Base-by-base conservation (phyloP, 2,329 filamentous ascomycete species). In the Ceratocystis eucalypticola region DNA sequence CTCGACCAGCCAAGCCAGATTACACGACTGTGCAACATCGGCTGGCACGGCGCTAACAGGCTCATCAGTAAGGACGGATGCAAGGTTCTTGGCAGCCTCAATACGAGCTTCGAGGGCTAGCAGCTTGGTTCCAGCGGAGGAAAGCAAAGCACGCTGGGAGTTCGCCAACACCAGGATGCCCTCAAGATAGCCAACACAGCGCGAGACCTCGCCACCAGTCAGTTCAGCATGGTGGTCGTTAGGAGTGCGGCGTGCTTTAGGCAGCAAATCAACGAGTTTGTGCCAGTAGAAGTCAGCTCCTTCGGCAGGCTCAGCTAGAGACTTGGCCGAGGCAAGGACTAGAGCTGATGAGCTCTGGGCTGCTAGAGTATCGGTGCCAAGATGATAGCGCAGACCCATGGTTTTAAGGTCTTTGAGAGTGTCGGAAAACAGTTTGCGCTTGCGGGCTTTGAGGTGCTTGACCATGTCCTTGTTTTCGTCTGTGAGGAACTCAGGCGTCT, bases 361-460 rank as follows among this genome's bases (percentile, higher is more conserved):
- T 48, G 82, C 81, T 20, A 97, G 79, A 55, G 87, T 80, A 72
- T 89, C 85, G 15, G 85, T 86, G 70, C 88, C 85, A 17, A 96
- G 79, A 72, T 96, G 96, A 64, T 87, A 85, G 71, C 87, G 88
- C 71, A 99, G 84, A 3, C 94, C 94, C 93, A 99, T 97, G 67
- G 87, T 84, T 45, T 91, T 85, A 33, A 96, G 78, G 25, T 86
- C 84, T 72, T 89, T 92, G 69, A 99, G 78, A 0, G 89, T 92
- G 71, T 97, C 93, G 0, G 91, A 89, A 71, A 96, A 94, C 15
- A 97, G 82, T 71, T 91, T 92, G 55, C 91, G 85, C 77, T 99
- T 99, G 71, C 90, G 84, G 2, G 85, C 86, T 78, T 96, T 97
- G 70, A 97, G 84, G 74, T 96, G 90, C 75, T 95, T 92, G 68